Base-by-base conservation (phyloP, 2,329 filamentous ascomycete species). In the Monosporascus sp. region DNA sequence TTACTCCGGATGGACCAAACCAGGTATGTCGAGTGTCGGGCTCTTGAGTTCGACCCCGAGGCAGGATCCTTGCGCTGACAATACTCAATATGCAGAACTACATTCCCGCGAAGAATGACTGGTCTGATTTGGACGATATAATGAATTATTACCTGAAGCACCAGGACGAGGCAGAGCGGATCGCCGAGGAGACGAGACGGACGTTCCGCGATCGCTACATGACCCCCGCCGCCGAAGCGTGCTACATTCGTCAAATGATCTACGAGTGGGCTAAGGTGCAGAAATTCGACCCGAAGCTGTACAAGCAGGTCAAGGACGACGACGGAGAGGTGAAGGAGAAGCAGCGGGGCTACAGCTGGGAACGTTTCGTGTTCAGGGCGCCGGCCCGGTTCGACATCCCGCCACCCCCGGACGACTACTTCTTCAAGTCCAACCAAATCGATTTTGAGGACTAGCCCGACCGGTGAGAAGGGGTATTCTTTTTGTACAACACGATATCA, bases 171-270 rank as follows among this genome's bases (percentile, higher is more conserved):
- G 77, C 78, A n/a, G 68, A 76, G 61, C 64, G 63, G 37, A 79
- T 84, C 51, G 79, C 79, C 16, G 38, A 52, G 38, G 62, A 64
- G 45, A 58, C 53, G 14, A 55, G 58, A 6, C 65, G 73, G 27
- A 56, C 45, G 11, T 62, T 65, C 44, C 43, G 62, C 24, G 79
- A 81, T 58, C 66, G 75, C 3, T 81, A 81, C 59, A 65, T 81
- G 31, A 81, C 78, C 2, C 77, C 78, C 1, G 77, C 78, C 3
- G 78, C 79, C 1, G 76, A 81, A 63, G 72, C 74, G 3, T 82
- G 78, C 56, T 82, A 82, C 57, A 82, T 79, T 78, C 69, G 78
- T 17, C 68, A 72, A 27, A 46, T 61, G 45, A 50, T 61, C 16
- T 37, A 22, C n/a, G 49, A 44, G 27, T 61, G 54, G 49, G 58